Conservation (phyloP, 2,329 filamentous ascomycete species). For the Aureobasidium zeae region DNA sequence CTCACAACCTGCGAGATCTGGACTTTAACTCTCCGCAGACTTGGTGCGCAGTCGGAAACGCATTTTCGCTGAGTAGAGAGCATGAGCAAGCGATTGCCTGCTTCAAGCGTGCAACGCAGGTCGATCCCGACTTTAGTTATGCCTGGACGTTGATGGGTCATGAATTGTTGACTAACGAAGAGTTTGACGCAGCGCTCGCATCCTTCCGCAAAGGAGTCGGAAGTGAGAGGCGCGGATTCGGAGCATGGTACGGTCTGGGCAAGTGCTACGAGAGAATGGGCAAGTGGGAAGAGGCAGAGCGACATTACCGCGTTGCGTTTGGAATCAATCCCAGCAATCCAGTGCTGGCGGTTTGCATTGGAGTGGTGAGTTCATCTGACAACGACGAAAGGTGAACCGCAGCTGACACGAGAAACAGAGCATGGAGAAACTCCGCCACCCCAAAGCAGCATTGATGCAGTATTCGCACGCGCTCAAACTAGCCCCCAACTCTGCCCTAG, state of each 20-base stretch:
- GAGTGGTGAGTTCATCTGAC: slow-evolving; percentile 49
- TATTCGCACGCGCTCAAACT: slow-evolving; percentile 77
- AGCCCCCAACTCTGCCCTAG: slow-evolving; percentile 70
- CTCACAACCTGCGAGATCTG: slow-evolving; percentile 78
- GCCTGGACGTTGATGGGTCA: slow-evolving; percentile 93
- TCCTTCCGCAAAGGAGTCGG: slow-evolving; percentile 80
- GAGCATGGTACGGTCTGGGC: slow-evolving; percentile 90
- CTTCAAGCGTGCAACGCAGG: slow-evolving; percentile 87
- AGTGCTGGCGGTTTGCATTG: slow-evolving; percentile 86
- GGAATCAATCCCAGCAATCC: slow-evolving; percentile 90
- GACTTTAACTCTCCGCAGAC: slow-evolving; percentile 86
- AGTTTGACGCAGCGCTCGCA: slow-evolving; percentile 87
- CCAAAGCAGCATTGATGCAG: slow-evolving; percentile 65
- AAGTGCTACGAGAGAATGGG: slow-evolving; percentile 51
- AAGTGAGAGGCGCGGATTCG: slow-evolving; percentile 85
- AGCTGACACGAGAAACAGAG: slow-evolving; percentile 25
- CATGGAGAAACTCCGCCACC: slow-evolving; percentile 79
- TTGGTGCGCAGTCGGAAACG: slow-evolving; percentile 93
- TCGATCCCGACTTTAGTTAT: slow-evolving; percentile 86
- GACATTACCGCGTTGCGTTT: slow-evolving; percentile 81
- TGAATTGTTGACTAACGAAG: slow-evolving; percentile 90
- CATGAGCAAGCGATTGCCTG: slow-evolving; percentile 91
- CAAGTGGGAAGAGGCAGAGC: slow-evolving; percentile 66
- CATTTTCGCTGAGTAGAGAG: slow-evolving; percentile 83
- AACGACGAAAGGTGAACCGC: background rate